A percentile compares a stretch with the other conserved stretches of the same genome.
Evolutionary conservation across 768 basidiomycete genomes (phyloP).

Genomic region (Floccularia luteovirens): DNA sequence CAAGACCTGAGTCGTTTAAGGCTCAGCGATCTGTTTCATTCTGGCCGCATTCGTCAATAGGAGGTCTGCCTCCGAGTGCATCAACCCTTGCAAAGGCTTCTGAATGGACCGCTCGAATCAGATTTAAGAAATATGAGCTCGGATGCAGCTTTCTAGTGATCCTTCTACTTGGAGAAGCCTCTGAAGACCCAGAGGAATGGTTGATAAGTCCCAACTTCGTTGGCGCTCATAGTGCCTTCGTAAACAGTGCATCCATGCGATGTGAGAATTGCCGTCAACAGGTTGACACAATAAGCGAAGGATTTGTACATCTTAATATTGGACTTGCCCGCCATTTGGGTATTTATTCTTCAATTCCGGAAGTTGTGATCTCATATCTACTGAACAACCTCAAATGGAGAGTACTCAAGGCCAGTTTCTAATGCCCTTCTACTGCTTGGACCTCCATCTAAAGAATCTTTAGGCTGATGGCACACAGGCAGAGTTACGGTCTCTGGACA

Average conservation of each 20-base stretch:
- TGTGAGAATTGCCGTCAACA: conserved; percentile 33
- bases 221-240: conserved; percentile 37
- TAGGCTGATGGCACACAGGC: conserved; percentile 13
- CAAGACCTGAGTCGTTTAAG: not conserved
- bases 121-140: conserved; percentile 33
- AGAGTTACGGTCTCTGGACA: conserved; percentile 19
- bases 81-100: conserved; percentile 11
- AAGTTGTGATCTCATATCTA: conserved; percentile 32
- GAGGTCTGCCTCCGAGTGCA: not conserved
- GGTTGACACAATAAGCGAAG: conserved; percentile 24
- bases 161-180: conserved; percentile 38
- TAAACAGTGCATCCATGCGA: conserved; percentile 18
- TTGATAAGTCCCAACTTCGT: conserved; percentile 24
- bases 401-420: conserved; percentile 25
- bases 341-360: conserved; percentile 25
- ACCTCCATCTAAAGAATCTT: not conserved
- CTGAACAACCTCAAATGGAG: conserved; percentile 31
- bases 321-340: conserved; percentile 20
- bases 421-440: not conserved
- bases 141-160: conserved; percentile 34
- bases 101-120: conserved; percentile 39
- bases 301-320: conserved; percentile 35
- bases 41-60: not conserved
- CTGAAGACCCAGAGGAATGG: conserved; percentile 29
- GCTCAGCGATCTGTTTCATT: not conserved